phyloP scores from a whole-genome alignment of 768 basidiomycete genomes.

The Termitomyces sp. region DNA sequence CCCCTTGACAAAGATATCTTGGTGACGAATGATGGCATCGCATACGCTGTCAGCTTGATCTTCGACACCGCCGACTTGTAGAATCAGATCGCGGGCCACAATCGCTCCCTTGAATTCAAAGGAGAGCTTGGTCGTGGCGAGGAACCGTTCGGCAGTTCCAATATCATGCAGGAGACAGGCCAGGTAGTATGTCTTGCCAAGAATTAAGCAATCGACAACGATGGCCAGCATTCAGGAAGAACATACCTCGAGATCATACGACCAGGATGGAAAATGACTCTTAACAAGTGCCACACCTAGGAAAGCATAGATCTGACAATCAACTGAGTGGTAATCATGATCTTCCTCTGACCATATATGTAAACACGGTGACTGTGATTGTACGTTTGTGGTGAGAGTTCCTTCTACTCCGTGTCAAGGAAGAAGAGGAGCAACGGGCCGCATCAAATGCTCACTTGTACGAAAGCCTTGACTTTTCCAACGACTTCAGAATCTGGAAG shows the following conservation, averaged over 20 bases:
- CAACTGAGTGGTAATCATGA: neutral
- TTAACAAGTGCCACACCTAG: conserved; percentile 41
- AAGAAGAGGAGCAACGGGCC: neutral
- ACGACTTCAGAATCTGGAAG: conserved; percentile 36
- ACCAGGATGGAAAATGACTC: conserved; percentile 41
- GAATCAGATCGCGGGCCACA: conserved; percentile 42
- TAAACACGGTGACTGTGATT: conserved; percentile 47
- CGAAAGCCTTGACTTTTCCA: conserved; percentile 31
- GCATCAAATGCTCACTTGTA: conserved; percentile 20
- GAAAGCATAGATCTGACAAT: neutral
- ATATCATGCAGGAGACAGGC: conserved; percentile 49
- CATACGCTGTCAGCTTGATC: conserved; percentile 49
- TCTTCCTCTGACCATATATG: conserved; percentile 33
- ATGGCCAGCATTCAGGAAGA: neutral
- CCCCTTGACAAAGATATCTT: conserved; percentile 42
- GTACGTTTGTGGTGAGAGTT: conserved; percentile 38
- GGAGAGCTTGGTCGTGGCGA: conserved; percentile 47
- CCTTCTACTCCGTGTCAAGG: conserved; percentile 21
- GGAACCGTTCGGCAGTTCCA: conserved; percentile 41
- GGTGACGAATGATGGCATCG: conserved; percentile 45
- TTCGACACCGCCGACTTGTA: conserved; percentile 33
- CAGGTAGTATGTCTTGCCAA: conserved; percentile 39
- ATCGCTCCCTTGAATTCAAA: conserved; percentile 55
- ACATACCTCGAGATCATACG: conserved; percentile 29
- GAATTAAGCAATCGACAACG: neutral